A percentile compares a stretch with the other conserved stretches of the same genome.
These are phyloP conservation scores for Salvia hispanica DNA, from an alignment of 257 asterid genomes.

Conservation along the genomic window DNA sequence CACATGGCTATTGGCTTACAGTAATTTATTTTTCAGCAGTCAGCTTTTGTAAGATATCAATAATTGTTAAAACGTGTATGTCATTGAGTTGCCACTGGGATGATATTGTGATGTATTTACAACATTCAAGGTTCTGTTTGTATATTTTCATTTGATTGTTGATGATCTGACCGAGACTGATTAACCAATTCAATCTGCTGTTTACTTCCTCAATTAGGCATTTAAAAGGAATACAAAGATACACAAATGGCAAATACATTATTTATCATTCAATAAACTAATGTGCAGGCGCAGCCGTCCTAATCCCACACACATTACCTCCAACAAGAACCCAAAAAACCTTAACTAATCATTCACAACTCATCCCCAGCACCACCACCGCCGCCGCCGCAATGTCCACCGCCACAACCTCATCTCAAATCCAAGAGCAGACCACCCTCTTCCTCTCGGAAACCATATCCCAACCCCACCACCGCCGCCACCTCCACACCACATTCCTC, in stretches of 20 bases:
- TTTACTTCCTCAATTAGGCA: too few species aligned
- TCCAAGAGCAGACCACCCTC: constrained; percentile 55
- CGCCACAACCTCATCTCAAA: constrained; percentile 36
- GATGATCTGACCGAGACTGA: too few species aligned
- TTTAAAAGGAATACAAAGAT: not conserved
- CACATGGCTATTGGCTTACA: not conserved
- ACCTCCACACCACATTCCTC: constrained; percentile 50
- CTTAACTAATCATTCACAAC: too few species aligned
- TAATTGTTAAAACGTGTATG: not conserved
- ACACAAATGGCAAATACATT: constrained; percentile 12
- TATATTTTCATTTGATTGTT: too few species aligned
- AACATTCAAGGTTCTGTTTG: not conserved
- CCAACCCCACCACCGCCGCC: constrained; percentile 54
- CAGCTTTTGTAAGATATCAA: not conserved
- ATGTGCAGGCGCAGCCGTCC: constrained; percentile 17
- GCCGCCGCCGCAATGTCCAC: constrained; percentile 40
- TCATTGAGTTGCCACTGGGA: not conserved
- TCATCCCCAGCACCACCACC: not conserved
- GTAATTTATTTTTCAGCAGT: constrained; percentile 16
- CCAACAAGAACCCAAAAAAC: not conserved
- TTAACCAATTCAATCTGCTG: too few species aligned
- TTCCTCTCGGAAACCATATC: constrained; percentile 50
- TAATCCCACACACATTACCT: not conserved
- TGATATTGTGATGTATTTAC: not conserved
- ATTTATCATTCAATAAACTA: not conserved